A percentile compares a stretch with the other conserved stretches of the same genome.
Conservation (phyloP, 169 alveolate genomes). For the Cyclospora cayetanensis region DNA sequence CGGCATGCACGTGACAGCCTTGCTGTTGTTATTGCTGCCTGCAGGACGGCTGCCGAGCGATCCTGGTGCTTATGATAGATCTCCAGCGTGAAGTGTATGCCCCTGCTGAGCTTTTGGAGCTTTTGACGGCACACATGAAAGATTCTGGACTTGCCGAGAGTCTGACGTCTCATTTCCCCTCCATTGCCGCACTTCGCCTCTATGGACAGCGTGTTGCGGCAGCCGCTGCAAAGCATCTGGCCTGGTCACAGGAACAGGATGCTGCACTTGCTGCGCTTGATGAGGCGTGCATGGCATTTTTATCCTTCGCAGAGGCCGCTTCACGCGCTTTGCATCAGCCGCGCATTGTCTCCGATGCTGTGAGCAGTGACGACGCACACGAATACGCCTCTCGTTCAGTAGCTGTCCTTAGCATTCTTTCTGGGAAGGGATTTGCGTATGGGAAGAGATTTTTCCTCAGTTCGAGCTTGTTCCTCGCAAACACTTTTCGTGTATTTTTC, state of each 20-base stretch:
- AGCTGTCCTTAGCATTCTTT: too few species aligned
- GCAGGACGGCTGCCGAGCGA: background rate
- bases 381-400: too few species aligned
- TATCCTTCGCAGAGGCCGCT: constrained; percentile 13
- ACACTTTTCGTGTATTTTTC: background rate
- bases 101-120: constrained; percentile 3
- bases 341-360: constrained; percentile 26
- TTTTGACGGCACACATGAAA: background rate
- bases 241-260: background rate
- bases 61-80: background rate
- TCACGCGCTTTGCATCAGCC: constrained; percentile 13
- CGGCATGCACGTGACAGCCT: too few species aligned
- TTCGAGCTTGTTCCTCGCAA: background rate
- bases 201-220: background rate
- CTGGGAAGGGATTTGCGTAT: too few species aligned
- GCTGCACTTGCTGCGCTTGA: background rate
- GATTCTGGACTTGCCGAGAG: background rate
- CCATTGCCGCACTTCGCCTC: constrained; percentile 30
- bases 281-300: constrained; percentile 7
- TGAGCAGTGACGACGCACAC: background rate
- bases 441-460: too few species aligned
- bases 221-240: background rate
- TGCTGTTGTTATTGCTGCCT: background rate
- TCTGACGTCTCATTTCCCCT: background rate
- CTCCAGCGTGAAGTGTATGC: constrained; percentile 21